Evolutionary conservation across 345 rosid species (phyloP).

Genomic region (Populus simonii): DNA sequence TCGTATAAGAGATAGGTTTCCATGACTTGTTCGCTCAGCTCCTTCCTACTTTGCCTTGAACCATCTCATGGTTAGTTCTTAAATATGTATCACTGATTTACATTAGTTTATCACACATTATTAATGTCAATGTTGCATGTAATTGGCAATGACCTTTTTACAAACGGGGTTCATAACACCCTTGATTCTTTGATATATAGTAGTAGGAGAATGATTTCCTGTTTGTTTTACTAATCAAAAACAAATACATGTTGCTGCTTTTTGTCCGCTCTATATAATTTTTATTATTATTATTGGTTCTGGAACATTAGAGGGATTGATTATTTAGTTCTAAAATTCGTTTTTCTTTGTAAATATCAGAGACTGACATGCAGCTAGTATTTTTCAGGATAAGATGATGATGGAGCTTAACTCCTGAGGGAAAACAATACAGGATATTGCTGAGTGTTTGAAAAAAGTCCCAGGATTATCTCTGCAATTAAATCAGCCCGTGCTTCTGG

Average conservation of each 20-base stretch:
- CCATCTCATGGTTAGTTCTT: constrained; percentile 14
- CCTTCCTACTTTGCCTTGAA: constrained; percentile 27
- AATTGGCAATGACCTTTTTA: neutral
- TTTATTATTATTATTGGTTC: neutral
- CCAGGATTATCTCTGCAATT: constrained; percentile 21
- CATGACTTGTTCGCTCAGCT: constrained; percentile 15
- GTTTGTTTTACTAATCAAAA: neutral
- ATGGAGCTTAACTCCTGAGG: constrained; percentile 20
- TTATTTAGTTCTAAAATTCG: neutral
- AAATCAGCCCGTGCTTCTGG: constrained; percentile 27
- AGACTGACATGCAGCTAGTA: neutral
- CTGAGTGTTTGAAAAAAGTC: constrained; percentile 11
- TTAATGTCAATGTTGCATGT: neutral
- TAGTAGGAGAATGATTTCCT: neutral
- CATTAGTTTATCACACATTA: neutral
- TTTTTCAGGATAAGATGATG: constrained; percentile 31
- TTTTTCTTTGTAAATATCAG: neutral
- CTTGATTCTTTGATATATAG: neutral
- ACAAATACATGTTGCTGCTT: neutral
- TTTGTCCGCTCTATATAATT: neutral
- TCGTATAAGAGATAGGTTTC: constrained; percentile 19
- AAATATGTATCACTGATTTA: no score
- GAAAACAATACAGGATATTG: constrained; percentile 25
- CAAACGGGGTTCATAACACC: neutral
- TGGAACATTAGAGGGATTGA: neutral